phyloP scores from a whole-genome alignment of 2,329 filamentous ascomycete genomes.

The Passalora sequoiae region DNA sequence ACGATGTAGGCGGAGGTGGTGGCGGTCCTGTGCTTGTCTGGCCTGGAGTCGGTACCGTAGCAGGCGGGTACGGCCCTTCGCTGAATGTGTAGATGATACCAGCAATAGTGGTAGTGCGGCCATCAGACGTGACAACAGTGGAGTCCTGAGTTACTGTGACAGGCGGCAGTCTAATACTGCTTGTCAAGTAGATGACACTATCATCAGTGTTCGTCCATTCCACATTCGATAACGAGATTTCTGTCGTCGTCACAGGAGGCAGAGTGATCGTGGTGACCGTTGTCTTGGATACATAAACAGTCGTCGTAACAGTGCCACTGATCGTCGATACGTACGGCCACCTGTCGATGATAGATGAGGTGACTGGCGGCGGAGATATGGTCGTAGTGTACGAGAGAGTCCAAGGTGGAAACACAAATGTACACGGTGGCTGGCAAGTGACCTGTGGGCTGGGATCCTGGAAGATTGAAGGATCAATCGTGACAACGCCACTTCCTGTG shows the following conservation, averaged over 20 bases:
- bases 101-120: slow-evolving; percentile 5
- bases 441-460: slow-evolving; percentile 8
- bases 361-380: slow-evolving; percentile 10
- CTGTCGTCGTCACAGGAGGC: slow-evolving; percentile 9
- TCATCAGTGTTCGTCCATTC: slow-evolving; percentile 12
- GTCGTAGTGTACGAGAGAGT: slow-evolving; percentile 12
- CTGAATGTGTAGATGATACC: slow-evolving; percentile 9
- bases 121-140: slow-evolving; percentile 6
- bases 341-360: slow-evolving; percentile 7
- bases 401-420: slow-evolving; percentile 14
- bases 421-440: slow-evolving; percentile 13
- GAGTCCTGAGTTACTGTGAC: slow-evolving; percentile 8
- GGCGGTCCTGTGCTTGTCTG: not conserved
- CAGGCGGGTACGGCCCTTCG: slow-evolving; percentile 10
- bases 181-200: slow-evolving; percentile 7
- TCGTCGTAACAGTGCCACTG: slow-evolving; percentile 8
- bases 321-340: slow-evolving; percentile 8
- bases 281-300: slow-evolving; percentile 7
- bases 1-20: slow-evolving; percentile 5
- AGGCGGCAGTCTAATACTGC: slow-evolving; percentile 13
- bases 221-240: slow-evolving; percentile 9
- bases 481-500: slow-evolving; percentile 9
- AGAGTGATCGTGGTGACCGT: slow-evolving; percentile 10
- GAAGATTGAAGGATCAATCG: slow-evolving; percentile 12
- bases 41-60: slow-evolving; percentile 1